These are phyloP conservation scores for Aspergillus affinis DNA, from an alignment of 495 filamentous ascomycete genomes.

Conservation along the genomic window DNA sequence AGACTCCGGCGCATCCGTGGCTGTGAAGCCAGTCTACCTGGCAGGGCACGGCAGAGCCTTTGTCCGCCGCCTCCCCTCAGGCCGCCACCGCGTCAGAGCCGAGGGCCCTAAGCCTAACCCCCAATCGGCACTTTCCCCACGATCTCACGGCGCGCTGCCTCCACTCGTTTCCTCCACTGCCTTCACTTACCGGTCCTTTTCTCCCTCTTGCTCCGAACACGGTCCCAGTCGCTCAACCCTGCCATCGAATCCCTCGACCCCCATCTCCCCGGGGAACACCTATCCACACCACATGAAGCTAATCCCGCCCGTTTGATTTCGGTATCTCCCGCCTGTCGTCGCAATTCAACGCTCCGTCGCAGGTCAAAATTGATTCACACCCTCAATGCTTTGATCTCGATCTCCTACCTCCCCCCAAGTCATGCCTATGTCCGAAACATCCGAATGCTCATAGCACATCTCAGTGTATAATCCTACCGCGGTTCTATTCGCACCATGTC, in stretches of 20 bases:
- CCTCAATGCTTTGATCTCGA: background rate
- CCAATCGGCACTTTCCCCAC: conserved; percentile 1
- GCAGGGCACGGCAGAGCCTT: conserved; percentile 29
- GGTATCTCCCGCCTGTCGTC: background rate
- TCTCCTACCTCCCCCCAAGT: background rate
- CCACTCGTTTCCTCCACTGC: conserved; percentile 1
- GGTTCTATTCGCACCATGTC: conserved; percentile 31
- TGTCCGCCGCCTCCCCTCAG: conserved; percentile 15
- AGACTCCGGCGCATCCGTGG: background rate
- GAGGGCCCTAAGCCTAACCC: conserved; percentile 5
- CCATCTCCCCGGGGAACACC: background rate
- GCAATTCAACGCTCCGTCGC: background rate
- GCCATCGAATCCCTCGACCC: conserved; percentile 1
- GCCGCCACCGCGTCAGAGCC: background rate
- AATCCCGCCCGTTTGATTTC: background rate
- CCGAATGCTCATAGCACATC: background rate
- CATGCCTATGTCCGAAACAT: background rate
- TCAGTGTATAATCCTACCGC: background rate
- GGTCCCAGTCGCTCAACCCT: too few relatives aligned
- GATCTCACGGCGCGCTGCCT: conserved; percentile 2
- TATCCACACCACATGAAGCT: background rate
- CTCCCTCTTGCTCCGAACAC: background rate
- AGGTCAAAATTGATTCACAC: background rate
- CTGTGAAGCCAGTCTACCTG: too few relatives aligned
- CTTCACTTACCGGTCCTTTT: background rate